Evolutionary conservation across 164 flowering plant genomes (phyloP), one percentile per base, ranked within the genome.

Genomic region (Vitis cinerea): DNA sequence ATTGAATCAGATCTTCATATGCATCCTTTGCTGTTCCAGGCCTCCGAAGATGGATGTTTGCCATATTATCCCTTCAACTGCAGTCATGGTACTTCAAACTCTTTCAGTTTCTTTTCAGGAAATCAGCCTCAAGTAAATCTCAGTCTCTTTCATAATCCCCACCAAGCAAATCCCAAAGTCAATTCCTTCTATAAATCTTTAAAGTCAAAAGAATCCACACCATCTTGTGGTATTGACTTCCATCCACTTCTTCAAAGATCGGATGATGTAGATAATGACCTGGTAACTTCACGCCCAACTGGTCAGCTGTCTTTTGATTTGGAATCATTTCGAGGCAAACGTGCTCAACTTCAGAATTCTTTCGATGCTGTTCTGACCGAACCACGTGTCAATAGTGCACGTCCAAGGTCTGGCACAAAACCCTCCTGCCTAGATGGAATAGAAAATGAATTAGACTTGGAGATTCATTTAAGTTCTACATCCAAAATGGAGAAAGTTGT

Each of bases 11-110:
- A 85, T 69, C 82, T 88, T 74, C 89, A 84, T 69, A 88, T 95
- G 97, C 99, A 95, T 83, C 99, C 99, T 54, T 82, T 95, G 67
- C 75, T 95, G 73, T 93, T 90, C 74, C 89, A 85, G 78, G 68
- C 84, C 65, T 74, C 89, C 17, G 87, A 81, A 69, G 85, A 79
- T 73, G 88, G 90, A 14, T 67, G 37, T 61, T 50, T 80, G 49
- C 85, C 89, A 53, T 84, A 83, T 76, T 75, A 80, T 63, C 86
- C 84, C 11, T 66, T 79, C 59, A 81, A 77, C 66, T 63, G 72
- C 48, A 63, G 77, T 65, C 37, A 74, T 48, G 66, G 70, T 67
- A 61, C 75, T 27, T 78, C 97, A 67, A 76, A 77, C 76, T 75
- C 90, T 54, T 86, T 86, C 75, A 82, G 82, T 77, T 87, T 90